Conservation (phyloP, 2,329 filamentous ascomycete species). For the Xylariaceae sp. region DNA sequence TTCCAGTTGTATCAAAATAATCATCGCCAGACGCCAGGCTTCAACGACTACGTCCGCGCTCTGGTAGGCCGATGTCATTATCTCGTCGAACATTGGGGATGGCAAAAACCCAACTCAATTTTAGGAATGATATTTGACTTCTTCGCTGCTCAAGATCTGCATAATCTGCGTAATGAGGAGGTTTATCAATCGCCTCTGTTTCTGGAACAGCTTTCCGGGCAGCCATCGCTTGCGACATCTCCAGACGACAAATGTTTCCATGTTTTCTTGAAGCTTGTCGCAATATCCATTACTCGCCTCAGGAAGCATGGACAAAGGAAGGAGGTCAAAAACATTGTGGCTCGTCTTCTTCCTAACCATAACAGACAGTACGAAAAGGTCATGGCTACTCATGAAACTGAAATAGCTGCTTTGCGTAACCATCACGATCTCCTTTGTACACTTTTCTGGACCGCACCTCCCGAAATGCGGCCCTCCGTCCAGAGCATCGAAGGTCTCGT, state of each 20-base stretch:
- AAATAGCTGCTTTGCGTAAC: constrained; percentile 62
- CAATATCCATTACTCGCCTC: constrained; percentile 52
- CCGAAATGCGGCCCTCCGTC: constrained; percentile 48
- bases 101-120: constrained; percentile 54
- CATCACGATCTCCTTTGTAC: constrained; percentile 66
- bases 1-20: constrained; percentile 57
- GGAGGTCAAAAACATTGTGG: constrained; percentile 57
- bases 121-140: constrained; percentile 64
- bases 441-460: constrained; percentile 60
- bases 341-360: constrained; percentile 62
- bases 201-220: constrained; percentile 49
- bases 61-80: constrained; percentile 59
- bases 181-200: constrained; percentile 58
- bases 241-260: constrained; percentile 62
- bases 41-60: constrained; percentile 62
- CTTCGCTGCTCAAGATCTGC: constrained; percentile 59
- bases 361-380: constrained; percentile 62
- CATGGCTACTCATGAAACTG: constrained; percentile 53
- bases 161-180: constrained; percentile 62
- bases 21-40: constrained; percentile 52
- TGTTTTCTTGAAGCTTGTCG: constrained; percentile 62
- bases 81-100: constrained; percentile 62
- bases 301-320: constrained; percentile 46
- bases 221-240: constrained; percentile 46
- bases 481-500: constrained; percentile 58